Percentiles rank a stretch among this genome's conserved stretches.
phyloP scores from a whole-genome alignment of 2,329 filamentous ascomycete species.

The Neofusicoccum parvum region DNA sequence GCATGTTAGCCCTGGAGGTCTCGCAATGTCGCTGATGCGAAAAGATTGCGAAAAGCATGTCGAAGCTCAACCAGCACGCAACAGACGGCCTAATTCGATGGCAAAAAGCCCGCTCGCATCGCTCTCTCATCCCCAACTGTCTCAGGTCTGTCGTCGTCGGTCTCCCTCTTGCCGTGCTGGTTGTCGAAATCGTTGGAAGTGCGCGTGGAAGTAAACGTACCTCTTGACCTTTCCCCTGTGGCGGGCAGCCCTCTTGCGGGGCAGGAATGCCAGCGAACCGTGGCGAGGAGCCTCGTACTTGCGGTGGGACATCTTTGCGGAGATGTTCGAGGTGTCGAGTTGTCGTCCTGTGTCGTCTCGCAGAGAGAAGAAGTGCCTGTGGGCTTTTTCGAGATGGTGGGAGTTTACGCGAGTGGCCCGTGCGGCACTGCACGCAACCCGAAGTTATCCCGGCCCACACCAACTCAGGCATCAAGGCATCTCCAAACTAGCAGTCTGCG shows the following conservation, averaged over 20 bases:
- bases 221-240: conserved; percentile 98
- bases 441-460: not conserved
- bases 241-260: conserved; percentile 82
- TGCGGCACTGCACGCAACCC: not conserved
- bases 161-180: conserved; percentile 3
- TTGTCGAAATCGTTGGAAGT: conserved; percentile 18
- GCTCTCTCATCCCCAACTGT: no score
- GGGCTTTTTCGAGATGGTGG: conserved; percentile 18
- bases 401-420: conserved; percentile 13
- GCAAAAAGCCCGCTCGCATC: not conserved
- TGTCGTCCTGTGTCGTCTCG: conserved; percentile 21
- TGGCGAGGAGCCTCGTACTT: conserved; percentile 90
- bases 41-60: not conserved
- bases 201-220: conserved; percentile 60
- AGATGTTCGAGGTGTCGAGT: conserved; percentile 4
- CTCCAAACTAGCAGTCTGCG: not conserved
- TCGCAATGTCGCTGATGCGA: not conserved
- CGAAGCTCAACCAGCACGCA: not conserved
- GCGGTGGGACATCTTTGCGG: conserved; percentile 56
- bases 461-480: not conserved
- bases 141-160: no score
- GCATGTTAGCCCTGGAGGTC: conserved; percentile 4
- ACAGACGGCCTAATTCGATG: not conserved
- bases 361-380: conserved; percentile 1
- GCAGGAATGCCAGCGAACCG: conserved; percentile 67